Base-by-base conservation (phyloP, 441 rosid genomes). In the Rhodomyrtus psidioides region DNA sequence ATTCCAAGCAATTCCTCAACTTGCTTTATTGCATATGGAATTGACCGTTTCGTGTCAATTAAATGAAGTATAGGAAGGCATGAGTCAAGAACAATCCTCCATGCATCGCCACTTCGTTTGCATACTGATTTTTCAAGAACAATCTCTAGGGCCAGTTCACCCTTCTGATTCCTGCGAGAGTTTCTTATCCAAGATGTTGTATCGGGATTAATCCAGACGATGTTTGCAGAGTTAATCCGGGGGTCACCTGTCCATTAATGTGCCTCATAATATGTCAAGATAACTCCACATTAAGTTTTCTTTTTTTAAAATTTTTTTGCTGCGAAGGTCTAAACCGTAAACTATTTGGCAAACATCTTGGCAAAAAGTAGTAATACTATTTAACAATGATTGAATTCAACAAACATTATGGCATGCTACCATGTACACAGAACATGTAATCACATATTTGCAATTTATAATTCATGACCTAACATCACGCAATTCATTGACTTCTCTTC, bases 21-120 rank as follows among this genome's bases (percentile, higher is more conserved):
- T 91, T 98, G 98, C 90, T 96, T 98, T 82, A 95, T 89, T 1
- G 98, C 96, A 89, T 95, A 95, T 7, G 99, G 99, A 54, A 95
- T 90, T 13, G 99, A 96, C 53, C 98, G 94, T 81, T 88, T 93
- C 16, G 97, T 93, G 87, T 98, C 98, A 86, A 96, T 91, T 10
- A 95, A 87, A 90, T 95, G 95, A 83, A 96, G 93, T 42, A 97
- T 93, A 42, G 99, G 94, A 89, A 97, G 94, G 89, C 99, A 95
- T 10, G 96, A 91, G 88, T 97, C 98, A 53, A 96, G 89, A 85
- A 92, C 94, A 86, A 93, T 90, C 91, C 99, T 95, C 99, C 99
- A 97, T 24, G 97, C 98, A 94, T 95, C 99, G 60, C 98, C 99
- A 87, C 94, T 94, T 90, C 90, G 89, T 89, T 94, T 96, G 84